Conservation (phyloP, 305 asterid genomes). For the Salvia sclarea region DNA sequence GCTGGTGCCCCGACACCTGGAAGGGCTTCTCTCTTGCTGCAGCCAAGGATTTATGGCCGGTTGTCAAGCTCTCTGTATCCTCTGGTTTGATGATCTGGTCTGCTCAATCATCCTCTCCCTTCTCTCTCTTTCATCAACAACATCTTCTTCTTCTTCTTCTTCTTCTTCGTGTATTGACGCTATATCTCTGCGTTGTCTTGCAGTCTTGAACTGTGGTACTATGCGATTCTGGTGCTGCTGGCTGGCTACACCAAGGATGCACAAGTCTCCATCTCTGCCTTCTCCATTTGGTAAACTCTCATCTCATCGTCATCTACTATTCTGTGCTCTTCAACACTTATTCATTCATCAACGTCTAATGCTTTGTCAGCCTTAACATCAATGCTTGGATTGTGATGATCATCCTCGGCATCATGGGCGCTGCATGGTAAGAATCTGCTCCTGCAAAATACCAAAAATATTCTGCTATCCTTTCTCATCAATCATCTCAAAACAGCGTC, state of each 20-base stretch:
- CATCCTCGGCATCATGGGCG: slow-evolving; percentile 39
- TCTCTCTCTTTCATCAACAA: too few species aligned
- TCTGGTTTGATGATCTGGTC: slow-evolving; percentile 83
- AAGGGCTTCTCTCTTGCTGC: slow-evolving; percentile 55
- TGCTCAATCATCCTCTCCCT: not conserved
- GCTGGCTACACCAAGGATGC: slow-evolving; percentile 75
- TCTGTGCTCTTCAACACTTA: too few species aligned
- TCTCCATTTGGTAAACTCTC: slow-evolving; percentile 68
- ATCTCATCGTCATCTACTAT: too few species aligned
- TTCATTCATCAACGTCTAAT: too few species aligned
- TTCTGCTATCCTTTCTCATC: not conserved
- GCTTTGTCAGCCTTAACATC: slow-evolving; percentile 54
- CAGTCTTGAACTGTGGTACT: slow-evolving; percentile 77
- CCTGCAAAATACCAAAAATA: not conserved
- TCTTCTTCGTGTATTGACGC: not conserved
- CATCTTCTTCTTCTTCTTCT: not conserved
- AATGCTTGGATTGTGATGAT: slow-evolving; percentile 62
- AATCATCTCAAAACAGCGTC: slow-evolving; percentile 39
- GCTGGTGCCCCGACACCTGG: slow-evolving; percentile 83
- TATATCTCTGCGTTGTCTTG: not conserved
- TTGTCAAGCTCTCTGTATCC: slow-evolving; percentile 65
- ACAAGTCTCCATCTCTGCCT: slow-evolving; percentile 65
- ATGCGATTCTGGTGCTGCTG: slow-evolving; percentile 58
- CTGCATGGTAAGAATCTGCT: slow-evolving; percentile 34
- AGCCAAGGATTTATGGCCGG: slow-evolving; percentile 62